Percentiles rank a stretch among this genome's conserved stretches.
Conservation (phyloP, 441 rosid species). For the Erodium moschatum region DNA sequence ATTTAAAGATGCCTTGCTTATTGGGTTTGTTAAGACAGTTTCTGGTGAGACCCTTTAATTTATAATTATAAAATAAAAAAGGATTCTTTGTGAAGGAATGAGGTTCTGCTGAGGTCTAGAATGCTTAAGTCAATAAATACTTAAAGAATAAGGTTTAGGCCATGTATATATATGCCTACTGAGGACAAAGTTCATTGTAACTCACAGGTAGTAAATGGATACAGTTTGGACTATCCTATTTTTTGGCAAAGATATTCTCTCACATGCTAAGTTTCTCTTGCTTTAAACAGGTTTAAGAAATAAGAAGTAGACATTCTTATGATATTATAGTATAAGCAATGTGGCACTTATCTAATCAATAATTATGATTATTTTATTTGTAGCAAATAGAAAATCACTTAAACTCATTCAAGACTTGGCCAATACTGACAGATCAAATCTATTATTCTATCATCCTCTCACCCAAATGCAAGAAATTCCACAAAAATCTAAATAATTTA, state of each 20-base stretch:
- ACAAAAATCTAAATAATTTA: not conserved
- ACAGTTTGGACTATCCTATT: not conserved
- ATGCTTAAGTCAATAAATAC: not conserved
- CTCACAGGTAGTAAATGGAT: not conserved
- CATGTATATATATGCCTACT: not conserved
- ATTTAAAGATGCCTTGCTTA: slow-evolving; percentile 7
- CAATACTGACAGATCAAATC: not conserved
- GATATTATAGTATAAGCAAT: not conserved
- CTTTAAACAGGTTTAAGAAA: not conserved
- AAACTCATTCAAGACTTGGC: not conserved
- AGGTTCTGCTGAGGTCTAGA: not conserved
- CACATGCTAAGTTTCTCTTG: not conserved
- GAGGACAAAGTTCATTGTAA: not conserved
- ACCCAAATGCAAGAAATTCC: not conserved
- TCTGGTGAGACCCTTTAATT: not conserved
- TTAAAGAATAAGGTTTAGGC: no score
- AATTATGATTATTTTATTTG: not conserved
- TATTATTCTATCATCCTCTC: no score
- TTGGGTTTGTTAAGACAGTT: not conserved
- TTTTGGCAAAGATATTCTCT: not conserved
- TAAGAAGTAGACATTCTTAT: not conserved
- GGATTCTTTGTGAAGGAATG: not conserved
- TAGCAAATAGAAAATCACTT: not conserved
- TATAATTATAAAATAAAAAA: no score
- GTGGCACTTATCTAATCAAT: not conserved